Conservation (phyloP, 768 basidiomycete genomes). For the Dacryopinax primogenitus region DNA sequence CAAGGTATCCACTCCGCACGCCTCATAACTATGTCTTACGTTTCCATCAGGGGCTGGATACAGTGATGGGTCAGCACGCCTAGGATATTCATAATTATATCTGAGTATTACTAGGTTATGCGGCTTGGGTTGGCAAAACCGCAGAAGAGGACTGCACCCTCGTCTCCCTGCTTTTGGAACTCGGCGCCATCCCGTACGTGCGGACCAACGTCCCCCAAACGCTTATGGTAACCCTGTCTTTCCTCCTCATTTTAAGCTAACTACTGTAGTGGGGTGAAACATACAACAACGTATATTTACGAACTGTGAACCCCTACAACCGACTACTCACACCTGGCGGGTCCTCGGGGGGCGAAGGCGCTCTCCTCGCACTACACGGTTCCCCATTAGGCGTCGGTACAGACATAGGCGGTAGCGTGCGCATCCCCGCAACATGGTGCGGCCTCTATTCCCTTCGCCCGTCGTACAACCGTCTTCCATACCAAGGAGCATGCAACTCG, state of each 20-base stretch:
- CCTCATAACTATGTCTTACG: no score
- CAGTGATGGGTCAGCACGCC: conserved; percentile 3
- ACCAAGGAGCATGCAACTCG: conserved; percentile 10
- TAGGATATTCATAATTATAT: neutral
- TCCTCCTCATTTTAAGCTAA: neutral
- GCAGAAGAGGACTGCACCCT: conserved; percentile 4
- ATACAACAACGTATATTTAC: conserved; percentile 21
- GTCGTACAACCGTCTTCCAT: conserved; percentile 11
- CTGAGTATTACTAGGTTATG: conserved; percentile 17
- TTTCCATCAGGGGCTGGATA: neutral
- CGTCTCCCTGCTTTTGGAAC: conserved; percentile 13
- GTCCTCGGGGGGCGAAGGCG: conserved; percentile 24
- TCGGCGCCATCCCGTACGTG: conserved; percentile 18
- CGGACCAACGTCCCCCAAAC: conserved; percentile 22
- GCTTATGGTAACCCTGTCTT: conserved; percentile 13
- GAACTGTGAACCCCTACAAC: conserved; percentile 24
- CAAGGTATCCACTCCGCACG: conserved; percentile 15
- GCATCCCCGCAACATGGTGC: conserved; percentile 23
- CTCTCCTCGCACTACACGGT: conserved; percentile 21
- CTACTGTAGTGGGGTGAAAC: conserved; percentile 17
- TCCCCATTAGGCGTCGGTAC: conserved; percentile 20
- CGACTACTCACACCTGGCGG: conserved; percentile 22
- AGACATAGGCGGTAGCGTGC: conserved; percentile 22
- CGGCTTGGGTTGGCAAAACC: conserved; percentile 15
- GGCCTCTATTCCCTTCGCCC: conserved; percentile 18